A percentile compares a stretch with the other conserved stretches of the same genome.
These are phyloP conservation scores for Apiospora phragmitis DNA, from an alignment of 2,329 filamentous ascomycete species.

Conservation along the genomic window DNA sequence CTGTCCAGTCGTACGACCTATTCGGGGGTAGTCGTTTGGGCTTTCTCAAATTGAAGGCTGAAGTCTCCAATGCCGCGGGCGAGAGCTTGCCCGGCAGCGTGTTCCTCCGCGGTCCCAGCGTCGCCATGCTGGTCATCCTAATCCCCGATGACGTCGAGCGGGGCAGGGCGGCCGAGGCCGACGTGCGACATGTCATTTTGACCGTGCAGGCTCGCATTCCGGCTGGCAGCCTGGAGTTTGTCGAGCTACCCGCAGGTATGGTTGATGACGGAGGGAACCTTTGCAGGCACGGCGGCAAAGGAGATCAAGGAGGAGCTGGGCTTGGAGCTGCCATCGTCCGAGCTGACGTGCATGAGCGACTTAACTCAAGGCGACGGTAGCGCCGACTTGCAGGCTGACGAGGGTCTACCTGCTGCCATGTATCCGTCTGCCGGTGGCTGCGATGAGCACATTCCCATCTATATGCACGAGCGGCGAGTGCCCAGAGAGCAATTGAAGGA, in stretches of 20 bases:
- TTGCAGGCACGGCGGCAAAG: slow-evolving; percentile 57
- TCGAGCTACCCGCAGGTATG: slow-evolving; percentile 61
- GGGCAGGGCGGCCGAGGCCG: slow-evolving; percentile 27
- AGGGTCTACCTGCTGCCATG: slow-evolving; percentile 48
- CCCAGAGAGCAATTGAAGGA: slow-evolving; percentile 49
- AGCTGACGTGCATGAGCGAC: slow-evolving; percentile 54
- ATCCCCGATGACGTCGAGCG: slow-evolving; percentile 49
- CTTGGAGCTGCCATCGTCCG: slow-evolving; percentile 47
- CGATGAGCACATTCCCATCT: slow-evolving; percentile 62
- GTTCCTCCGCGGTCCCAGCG: slow-evolving; percentile 60
- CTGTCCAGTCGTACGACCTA: slow-evolving; percentile 54
- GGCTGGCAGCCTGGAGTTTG: slow-evolving; percentile 53
- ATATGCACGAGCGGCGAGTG: slow-evolving; percentile 55
- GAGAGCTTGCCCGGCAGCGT: slow-evolving; percentile 54
- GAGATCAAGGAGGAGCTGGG: slow-evolving; percentile 64
- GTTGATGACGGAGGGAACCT: slow-evolving; percentile 50
- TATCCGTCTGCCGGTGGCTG: slow-evolving; percentile 60
- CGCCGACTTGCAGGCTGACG: slow-evolving; percentile 19
- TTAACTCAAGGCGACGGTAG: slow-evolving; percentile 33
- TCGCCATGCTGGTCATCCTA: slow-evolving; percentile 60
- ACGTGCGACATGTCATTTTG: slow-evolving; percentile 56
- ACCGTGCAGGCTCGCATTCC: slow-evolving; percentile 61
- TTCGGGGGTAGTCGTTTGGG: slow-evolving; percentile 50
- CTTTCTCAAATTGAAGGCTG: slow-evolving; percentile 56
- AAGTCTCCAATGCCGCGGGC: slow-evolving; percentile 46